A percentile compares a stretch with the other conserved stretches of the same genome.
These are phyloP conservation scores for Dothideomycetes sp. DNA, from an alignment of 2,329 filamentous ascomycete species.

Conservation along the genomic window DNA sequence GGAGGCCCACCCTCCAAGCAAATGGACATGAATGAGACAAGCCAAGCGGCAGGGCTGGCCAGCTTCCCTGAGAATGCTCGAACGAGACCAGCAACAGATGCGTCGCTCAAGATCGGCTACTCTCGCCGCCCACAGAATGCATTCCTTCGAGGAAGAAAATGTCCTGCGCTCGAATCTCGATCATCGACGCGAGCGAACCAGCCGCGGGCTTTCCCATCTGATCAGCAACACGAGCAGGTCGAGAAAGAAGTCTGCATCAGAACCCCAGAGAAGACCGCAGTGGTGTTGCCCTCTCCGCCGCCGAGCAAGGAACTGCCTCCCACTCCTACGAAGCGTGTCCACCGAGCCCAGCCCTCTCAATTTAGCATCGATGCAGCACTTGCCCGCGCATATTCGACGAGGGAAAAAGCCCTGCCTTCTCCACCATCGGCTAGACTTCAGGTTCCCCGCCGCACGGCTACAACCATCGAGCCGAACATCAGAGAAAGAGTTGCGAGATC, in stretches of 20 bases:
- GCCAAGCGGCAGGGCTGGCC: not conserved
- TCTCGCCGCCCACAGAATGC: not conserved
- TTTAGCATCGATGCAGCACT: not conserved
- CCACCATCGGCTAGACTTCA: too few relatives aligned
- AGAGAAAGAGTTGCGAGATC: too few relatives aligned
- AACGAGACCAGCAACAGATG: slow-evolving; percentile 2
- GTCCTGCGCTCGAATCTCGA: slow-evolving; percentile 4
- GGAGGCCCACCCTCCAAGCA: too few relatives aligned
- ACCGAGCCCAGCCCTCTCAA: not conserved
- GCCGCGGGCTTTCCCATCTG: too few relatives aligned
- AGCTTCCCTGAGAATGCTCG: slow-evolving; percentile 3
- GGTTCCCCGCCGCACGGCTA: too few relatives aligned
- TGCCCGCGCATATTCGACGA: not conserved
- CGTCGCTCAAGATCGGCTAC: slow-evolving; percentile 3
- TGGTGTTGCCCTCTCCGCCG: slow-evolving; percentile 21
- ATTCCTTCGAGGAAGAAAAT: slow-evolving; percentile 1
- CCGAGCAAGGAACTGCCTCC: slow-evolving; percentile 22
- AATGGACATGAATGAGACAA: slow-evolving; percentile 5
- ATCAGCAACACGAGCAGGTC: slow-evolving; percentile 2
- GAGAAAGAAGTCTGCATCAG: too few relatives aligned
- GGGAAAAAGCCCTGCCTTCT: slow-evolving; percentile 6
- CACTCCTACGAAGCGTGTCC: slow-evolving; percentile 13
- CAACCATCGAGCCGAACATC: too few relatives aligned
- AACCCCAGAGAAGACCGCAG: slow-evolving; percentile 1
- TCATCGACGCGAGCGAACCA: too few relatives aligned